These are phyloP conservation scores for Globisporangium irregulare DNA, from an alignment of 352 stramenopile genomes.

Conservation along the genomic window DNA sequence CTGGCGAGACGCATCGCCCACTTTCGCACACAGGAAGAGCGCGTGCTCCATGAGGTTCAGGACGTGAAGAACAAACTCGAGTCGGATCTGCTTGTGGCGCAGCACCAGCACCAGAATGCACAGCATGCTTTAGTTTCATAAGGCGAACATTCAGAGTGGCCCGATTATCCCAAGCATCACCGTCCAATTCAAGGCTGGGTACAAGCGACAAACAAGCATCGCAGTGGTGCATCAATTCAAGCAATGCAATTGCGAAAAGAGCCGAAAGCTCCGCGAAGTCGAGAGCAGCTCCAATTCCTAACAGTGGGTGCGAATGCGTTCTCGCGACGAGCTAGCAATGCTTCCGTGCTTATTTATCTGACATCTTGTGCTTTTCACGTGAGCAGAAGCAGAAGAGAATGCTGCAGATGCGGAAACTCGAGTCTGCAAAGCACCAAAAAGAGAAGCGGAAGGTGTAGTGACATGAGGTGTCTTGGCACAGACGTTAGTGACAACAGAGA, in stretches of 20 bases:
- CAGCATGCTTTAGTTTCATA: neutral
- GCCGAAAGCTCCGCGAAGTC: slow-evolving; percentile 27
- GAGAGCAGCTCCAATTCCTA: slow-evolving; percentile 53
- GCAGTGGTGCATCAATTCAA: neutral
- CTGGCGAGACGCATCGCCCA: slow-evolving; percentile 48
- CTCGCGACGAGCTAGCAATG: neutral
- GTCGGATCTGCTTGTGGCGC: slow-evolving; percentile 6
- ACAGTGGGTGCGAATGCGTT: slow-evolving; percentile 20
- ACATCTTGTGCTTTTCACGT: neutral
- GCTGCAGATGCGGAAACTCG: slow-evolving; percentile 42
- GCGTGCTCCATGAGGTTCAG: slow-evolving; percentile 48
- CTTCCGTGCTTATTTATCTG: neutral
- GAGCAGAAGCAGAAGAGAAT: slow-evolving; percentile 49
- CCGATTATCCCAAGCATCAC: neutral
- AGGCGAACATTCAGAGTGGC: neutral
- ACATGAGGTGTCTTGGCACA: neutral
- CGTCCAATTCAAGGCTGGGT: neutral
- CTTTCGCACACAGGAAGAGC: slow-evolving; percentile 53
- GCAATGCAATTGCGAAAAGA: slow-evolving; percentile 4
- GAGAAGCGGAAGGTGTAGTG: slow-evolving; percentile 41
- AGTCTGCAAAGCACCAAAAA: slow-evolving; percentile 46
- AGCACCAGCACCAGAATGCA: neutral
- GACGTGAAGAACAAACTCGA: slow-evolving; percentile 45
- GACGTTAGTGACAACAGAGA: neutral
- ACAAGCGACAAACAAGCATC: neutral